Evolutionary conservation across 108 stramenopile genomes (phyloP).

Genomic region (Cyclostephanos tholiformis): DNA sequence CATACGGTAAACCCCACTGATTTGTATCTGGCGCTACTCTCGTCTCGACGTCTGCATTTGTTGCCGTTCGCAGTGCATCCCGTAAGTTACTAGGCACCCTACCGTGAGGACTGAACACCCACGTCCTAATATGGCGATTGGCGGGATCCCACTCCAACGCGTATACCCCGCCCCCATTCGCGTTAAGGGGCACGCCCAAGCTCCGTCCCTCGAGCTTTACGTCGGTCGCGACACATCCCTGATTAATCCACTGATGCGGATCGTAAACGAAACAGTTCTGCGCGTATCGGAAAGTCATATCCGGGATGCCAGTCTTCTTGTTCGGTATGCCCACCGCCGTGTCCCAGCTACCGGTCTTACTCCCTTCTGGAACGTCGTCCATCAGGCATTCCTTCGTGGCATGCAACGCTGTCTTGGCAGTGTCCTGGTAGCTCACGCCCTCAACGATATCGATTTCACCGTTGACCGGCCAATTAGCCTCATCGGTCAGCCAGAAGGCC

Average conservation of each 20-base stretch:
- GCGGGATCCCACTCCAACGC: slow-evolving; percentile 89
- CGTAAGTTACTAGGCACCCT: slow-evolving; percentile 77
- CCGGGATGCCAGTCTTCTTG: slow-evolving; percentile 64
- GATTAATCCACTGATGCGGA: slow-evolving; percentile 92
- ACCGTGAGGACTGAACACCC: slow-evolving; percentile 85
- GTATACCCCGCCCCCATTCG: slow-evolving; percentile 86
- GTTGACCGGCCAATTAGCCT: slow-evolving; percentile 81
- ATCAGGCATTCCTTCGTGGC: slow-evolving; percentile 49
- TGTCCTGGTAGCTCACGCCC: slow-evolving; percentile 77
- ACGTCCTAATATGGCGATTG: slow-evolving; percentile 78
- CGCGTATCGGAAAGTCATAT: slow-evolving; percentile 67
- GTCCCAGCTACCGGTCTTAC: slow-evolving; percentile 86
- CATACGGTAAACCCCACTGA: slow-evolving; percentile 85
- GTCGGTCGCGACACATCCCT: slow-evolving; percentile 86
- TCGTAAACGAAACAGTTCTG: slow-evolving; percentile 87
- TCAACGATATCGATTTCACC: slow-evolving; percentile 93
- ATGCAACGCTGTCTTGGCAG: slow-evolving; percentile 89
- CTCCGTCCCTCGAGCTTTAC: slow-evolving; percentile 56
- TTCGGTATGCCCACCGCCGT: slow-evolving; percentile 85
- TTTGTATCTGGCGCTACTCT: slow-evolving; percentile 85
- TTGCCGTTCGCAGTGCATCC: slow-evolving; percentile 71
- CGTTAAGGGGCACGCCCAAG: slow-evolving; percentile 78
- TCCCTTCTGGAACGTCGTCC: slow-evolving; percentile 60
- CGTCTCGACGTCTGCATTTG: slow-evolving; percentile 27
- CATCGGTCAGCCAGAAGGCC: slow-evolving; percentile 89